Conservation (phyloP, 2,329 filamentous ascomycete species). For the Penicillium verrucosum region DNA sequence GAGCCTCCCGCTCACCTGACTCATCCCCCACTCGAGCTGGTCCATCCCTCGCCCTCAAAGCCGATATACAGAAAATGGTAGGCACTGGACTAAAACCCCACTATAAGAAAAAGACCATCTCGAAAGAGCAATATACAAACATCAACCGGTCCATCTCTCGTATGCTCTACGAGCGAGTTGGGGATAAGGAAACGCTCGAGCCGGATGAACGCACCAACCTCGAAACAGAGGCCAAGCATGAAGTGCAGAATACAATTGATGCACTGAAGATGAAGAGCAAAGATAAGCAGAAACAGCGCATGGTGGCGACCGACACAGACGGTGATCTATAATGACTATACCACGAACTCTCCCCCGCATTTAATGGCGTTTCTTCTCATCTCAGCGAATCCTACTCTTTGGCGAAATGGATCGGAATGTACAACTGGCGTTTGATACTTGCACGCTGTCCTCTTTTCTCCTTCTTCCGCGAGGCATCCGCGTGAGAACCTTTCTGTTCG, state of each 20-base stretch:
- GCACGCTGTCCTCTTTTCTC: not conserved
- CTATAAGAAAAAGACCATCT: slow-evolving; percentile 75
- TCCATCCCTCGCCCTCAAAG: slow-evolving; percentile 79
- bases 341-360: slow-evolving; percentile 14
- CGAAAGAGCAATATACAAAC: slow-evolving; percentile 82
- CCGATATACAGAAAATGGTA: slow-evolving; percentile 85
- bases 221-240: slow-evolving; percentile 71
- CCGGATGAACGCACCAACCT: slow-evolving; percentile 65
- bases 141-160: slow-evolving; percentile 90
- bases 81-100: slow-evolving; percentile 76
- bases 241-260: slow-evolving; percentile 72
- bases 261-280: slow-evolving; percentile 25
- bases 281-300: slow-evolving; percentile 20
- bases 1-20: slow-evolving; percentile 52
- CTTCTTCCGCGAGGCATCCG: not conserved
- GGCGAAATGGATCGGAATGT: not conserved
- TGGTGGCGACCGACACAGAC: slow-evolving; percentile 17
- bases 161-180: slow-evolving; percentile 72
- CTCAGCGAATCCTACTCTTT: slow-evolving; percentile 3
- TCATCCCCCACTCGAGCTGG: slow-evolving; percentile 63
- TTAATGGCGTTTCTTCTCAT: slow-evolving; percentile 23
- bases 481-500: not conserved
- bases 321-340: slow-evolving; percentile 22
- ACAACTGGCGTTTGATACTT: slow-evolving; percentile 6
- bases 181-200: slow-evolving; percentile 57